Conservation (phyloP, 2,329 filamentous ascomycete genomes). For the Diaporthe sp. region DNA sequence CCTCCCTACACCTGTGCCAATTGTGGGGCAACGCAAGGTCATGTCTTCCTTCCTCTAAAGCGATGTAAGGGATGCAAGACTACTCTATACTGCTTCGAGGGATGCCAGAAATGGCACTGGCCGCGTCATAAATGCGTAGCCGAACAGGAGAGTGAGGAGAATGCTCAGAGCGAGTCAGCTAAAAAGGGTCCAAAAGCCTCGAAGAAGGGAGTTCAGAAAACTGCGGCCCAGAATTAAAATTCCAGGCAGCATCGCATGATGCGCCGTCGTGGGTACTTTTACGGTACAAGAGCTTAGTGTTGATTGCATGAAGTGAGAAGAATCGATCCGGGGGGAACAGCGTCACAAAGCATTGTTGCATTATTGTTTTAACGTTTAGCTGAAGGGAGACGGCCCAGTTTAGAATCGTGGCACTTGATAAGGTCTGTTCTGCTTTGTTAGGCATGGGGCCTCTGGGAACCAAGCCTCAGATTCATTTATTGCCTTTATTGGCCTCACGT, state of each 20-base stretch:
- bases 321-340: not conserved
- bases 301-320: not conserved
- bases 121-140: not conserved
- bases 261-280: too few relatives aligned
- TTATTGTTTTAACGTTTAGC: too few relatives aligned
- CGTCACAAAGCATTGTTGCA: too few relatives aligned
- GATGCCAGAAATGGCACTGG: conserved; percentile 19
- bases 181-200: not conserved
- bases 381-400: too few relatives aligned
- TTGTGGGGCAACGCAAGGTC: not conserved
- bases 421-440: too few relatives aligned
- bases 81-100: conserved; percentile 8
- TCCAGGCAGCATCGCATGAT: too few relatives aligned
- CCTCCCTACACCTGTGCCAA: not conserved
- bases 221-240: too few relatives aligned
- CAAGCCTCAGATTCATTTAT: too few relatives aligned
- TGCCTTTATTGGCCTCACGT: too few relatives aligned
- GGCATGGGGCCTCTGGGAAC: too few relatives aligned
- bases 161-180: not conserved
- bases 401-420: too few relatives aligned
- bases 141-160: not conserved
- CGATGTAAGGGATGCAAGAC: conserved; percentile 13
- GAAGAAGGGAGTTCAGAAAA: not conserved
- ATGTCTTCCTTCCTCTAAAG: not conserved
- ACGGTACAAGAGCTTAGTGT: too few relatives aligned